phyloP scores from a whole-genome alignment of 1,139 yeast genomes.

The Magnusiomyces paraingens region DNA sequence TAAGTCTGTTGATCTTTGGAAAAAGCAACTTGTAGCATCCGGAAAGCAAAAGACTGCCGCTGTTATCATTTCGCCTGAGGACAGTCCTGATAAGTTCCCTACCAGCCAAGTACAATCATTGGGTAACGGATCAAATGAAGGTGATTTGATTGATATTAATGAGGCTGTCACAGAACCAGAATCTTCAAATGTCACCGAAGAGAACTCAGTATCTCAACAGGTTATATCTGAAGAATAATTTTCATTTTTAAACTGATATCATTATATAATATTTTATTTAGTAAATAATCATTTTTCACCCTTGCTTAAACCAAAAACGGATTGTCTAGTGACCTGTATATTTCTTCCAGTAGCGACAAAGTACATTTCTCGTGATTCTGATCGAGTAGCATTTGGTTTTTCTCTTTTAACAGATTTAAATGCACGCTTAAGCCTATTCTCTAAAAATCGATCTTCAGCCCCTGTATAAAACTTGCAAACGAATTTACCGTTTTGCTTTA shows the following conservation, averaged over 20 bases:
- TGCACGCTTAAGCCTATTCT: conserved; percentile 48
- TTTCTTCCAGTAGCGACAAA: conserved; percentile 56
- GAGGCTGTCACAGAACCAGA: conserved; percentile 15
- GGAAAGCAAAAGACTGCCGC: conserved; percentile 58
- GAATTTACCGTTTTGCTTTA: conserved; percentile 64
- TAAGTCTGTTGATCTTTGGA: conserved; percentile 59
- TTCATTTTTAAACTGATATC: not conserved
- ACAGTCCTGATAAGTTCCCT: conserved; percentile 30
- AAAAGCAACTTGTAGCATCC: conserved; percentile 42
- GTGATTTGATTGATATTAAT: conserved; percentile 25
- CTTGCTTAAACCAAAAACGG: conserved; percentile 40
- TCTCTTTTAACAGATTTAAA: conserved; percentile 53
- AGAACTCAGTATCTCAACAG: conserved; percentile 19
- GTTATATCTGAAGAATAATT: conserved; percentile 7
- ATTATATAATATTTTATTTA: not conserved
- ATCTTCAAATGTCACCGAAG: conserved; percentile 20
- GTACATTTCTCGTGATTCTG: conserved; percentile 62
- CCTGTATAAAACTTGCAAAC: conserved; percentile 72
- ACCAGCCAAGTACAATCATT: conserved; percentile 26
- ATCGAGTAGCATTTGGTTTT: conserved; percentile 56
- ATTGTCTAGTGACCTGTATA: conserved; percentile 41
- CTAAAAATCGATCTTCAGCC: conserved; percentile 55
- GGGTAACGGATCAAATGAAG: conserved; percentile 22
- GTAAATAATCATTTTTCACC: not conserved
- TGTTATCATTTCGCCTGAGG: conserved; percentile 26